Percentiles rank a stretch among this genome's conserved stretches.
These are phyloP conservation scores for Mariannaea sp. DNA, from an alignment of 2,329 filamentous ascomycete species.

Conservation along the genomic window DNA sequence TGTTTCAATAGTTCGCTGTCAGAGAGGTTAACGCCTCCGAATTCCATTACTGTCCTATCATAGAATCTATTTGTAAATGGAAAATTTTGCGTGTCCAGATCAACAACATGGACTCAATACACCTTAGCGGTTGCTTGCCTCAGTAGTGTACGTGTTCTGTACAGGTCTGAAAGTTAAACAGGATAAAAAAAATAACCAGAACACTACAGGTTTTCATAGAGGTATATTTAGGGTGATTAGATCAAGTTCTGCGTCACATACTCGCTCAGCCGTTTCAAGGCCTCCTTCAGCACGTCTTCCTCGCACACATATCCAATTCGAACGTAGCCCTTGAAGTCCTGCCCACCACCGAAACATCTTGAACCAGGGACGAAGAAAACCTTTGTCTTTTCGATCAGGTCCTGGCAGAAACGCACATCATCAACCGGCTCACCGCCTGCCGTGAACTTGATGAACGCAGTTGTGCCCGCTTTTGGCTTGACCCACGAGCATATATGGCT, in stretches of 20 bases:
- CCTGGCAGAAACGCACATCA: constrained; percentile 72
- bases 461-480: constrained; percentile 78
- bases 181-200: too few relatives aligned
- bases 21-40: too few relatives aligned
- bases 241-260: neutral
- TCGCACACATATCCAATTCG: constrained; percentile 75
- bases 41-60: too few relatives aligned
- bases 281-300: constrained; percentile 70
- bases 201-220: too few relatives aligned
- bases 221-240: too few relatives aligned
- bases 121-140: too few relatives aligned
- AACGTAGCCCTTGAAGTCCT: constrained; percentile 75
- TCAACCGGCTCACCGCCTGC: constrained; percentile 66
- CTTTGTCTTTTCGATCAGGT: constrained; percentile 69
- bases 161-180: too few relatives aligned
- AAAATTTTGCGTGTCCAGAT: too few relatives aligned
- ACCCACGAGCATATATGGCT: constrained; percentile 55
- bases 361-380: constrained; percentile 77
- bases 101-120: too few relatives aligned
- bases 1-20: too few relatives aligned
- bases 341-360: constrained; percentile 69
- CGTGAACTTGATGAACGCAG: constrained; percentile 74
- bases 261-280: constrained; percentile 46
- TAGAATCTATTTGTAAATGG: too few relatives aligned
- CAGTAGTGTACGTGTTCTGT: too few relatives aligned